These are phyloP conservation scores for Penicillium sp. DNA, from an alignment of 2,329 filamentous ascomycete genomes.

Conservation along the genomic window DNA sequence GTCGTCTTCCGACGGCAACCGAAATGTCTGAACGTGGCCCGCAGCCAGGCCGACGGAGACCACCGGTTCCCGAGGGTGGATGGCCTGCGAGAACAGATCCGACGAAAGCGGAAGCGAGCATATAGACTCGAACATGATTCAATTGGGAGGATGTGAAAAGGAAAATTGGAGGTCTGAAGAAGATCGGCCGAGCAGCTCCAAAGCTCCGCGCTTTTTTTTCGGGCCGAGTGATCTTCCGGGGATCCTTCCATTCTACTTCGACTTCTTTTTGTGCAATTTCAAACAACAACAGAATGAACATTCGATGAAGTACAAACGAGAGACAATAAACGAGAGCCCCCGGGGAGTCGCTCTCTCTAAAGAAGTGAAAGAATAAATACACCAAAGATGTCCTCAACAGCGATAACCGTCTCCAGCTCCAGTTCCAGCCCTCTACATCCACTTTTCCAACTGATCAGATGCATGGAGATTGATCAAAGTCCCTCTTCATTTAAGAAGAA, in stretches of 20 bases:
- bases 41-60: conserved; percentile 83
- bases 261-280: conserved; percentile 3
- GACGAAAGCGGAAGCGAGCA: conserved; percentile 84
- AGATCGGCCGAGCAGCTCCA: conserved; percentile 9
- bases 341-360: conserved; percentile 1
- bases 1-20: conserved; percentile 65
- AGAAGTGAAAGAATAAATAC: conserved; percentile 12
- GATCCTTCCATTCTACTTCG: not conserved
- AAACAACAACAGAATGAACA: not conserved
- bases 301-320: conserved; percentile 1
- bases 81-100: conserved; percentile 85
- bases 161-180: not conserved
- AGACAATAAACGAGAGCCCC: not conserved
- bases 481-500: conserved; percentile 16
- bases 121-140: conserved; percentile 82
- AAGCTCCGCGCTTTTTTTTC: conserved; percentile 26
- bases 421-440: not conserved
- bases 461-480: not conserved
- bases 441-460: not conserved
- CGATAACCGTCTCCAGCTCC: not conserved
- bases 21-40: conserved; percentile 84
- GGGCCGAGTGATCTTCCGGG: conserved; percentile 24
- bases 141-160: not conserved
- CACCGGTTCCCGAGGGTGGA: conserved; percentile 83
- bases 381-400: conserved; percentile 4